Percentiles rank a stretch among this genome's conserved stretches.
These are phyloP conservation scores for Baorangia bicolor DNA, from an alignment of 768 basidiomycete species.

Conservation along the genomic window DNA sequence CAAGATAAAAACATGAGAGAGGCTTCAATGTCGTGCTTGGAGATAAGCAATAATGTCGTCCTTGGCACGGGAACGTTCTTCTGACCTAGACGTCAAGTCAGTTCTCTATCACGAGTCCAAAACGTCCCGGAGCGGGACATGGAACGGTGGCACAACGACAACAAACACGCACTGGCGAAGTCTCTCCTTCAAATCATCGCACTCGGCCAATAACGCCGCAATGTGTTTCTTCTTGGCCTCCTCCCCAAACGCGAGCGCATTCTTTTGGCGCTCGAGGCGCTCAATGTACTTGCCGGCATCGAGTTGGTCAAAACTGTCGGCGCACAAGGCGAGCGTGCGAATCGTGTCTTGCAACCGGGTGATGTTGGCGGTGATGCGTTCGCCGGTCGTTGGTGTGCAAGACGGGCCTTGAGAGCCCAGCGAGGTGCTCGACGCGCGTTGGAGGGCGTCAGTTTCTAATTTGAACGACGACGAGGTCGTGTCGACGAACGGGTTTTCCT, in stretches of 20 bases:
- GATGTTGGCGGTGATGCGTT: conserved; percentile 21
- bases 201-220: conserved; percentile 7
- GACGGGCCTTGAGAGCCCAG: neutral
- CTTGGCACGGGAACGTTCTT: neutral
- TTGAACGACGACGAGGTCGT: neutral
- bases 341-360: neutral
- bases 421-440: neutral
- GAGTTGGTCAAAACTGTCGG: conserved; percentile 15
- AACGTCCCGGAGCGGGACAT: neutral
- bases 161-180: neutral
- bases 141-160: neutral
- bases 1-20: neutral
- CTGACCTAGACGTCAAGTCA: neutral
- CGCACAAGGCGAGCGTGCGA: neutral
- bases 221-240: conserved; percentile 31
- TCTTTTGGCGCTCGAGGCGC: conserved; percentile 39
- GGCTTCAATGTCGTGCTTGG: neutral
- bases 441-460: neutral
- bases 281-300: conserved; percentile 30
- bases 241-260: conserved; percentile 37
- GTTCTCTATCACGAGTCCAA: neutral
- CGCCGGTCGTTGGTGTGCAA: conserved; percentile 15
- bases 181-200: neutral
- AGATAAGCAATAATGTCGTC: conserved; percentile 1
- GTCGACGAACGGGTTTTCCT: conserved; percentile 22